Conservation (phyloP, 2,329 filamentous ascomycete species). For the Hymenoscyphus fructigenus region DNA sequence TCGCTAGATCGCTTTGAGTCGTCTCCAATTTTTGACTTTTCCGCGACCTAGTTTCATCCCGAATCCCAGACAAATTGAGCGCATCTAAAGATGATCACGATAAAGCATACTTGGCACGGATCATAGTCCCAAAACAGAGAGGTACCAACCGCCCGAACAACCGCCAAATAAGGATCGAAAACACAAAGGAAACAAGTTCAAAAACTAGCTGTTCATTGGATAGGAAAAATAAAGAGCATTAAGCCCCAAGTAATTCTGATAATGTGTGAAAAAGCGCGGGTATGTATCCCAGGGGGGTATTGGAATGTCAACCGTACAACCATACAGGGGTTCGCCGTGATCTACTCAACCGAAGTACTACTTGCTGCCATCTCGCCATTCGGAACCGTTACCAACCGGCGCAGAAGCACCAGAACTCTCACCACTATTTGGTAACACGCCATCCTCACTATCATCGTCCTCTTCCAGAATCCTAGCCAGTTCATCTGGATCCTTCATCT, state of each 20-base stretch:
- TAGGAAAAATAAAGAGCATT: not conserved
- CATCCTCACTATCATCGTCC: constrained; percentile 40
- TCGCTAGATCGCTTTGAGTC: no score
- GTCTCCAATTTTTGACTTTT: no score
- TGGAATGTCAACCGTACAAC: not conserved
- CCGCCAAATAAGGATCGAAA: not conserved
- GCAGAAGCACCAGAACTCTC: constrained; percentile 13
- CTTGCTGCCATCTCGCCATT: constrained; percentile 28
- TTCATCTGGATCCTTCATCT: constrained; percentile 67
- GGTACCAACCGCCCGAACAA: not conserved
- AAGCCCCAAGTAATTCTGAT: not conserved
- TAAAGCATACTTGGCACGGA: no score
- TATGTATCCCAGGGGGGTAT: not conserved
- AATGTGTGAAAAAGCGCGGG: not conserved
- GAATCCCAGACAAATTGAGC: no score
- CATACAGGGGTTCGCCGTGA: not conserved
- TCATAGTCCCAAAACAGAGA: not conserved
- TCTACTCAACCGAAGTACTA: constrained; percentile 2
- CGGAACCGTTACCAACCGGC: constrained; percentile 29
- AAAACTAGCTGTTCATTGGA: not conserved
- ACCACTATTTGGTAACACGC: constrained; percentile 16
- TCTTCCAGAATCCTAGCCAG: constrained; percentile 60
- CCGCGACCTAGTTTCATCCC: no score
- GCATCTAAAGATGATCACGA: no score
- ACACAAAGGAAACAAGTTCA: not conserved